phyloP scores from a whole-genome alignment of 495 filamentous ascomycete species.

The Ascodesmis nigricans region DNA sequence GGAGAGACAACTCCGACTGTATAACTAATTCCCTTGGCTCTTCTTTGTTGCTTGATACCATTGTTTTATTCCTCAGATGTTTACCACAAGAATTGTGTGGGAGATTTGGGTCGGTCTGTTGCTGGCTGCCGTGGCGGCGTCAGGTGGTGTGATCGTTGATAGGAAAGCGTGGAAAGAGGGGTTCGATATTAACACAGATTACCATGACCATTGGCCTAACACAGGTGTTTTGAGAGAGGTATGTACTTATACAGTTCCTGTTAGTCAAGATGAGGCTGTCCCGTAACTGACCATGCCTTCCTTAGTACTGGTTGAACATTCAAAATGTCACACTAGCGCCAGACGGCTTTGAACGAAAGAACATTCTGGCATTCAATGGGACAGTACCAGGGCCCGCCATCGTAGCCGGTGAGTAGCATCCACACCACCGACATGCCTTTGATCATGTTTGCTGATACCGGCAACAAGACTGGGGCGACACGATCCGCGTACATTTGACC shows the following conservation, averaged over 20 bases:
- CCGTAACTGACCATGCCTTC: background rate
- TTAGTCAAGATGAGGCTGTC: background rate
- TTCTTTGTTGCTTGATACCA: no score
- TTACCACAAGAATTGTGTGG: no score
- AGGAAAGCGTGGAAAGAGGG: no score
- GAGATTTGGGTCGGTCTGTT: no score
- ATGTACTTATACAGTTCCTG: constrained; percentile 2
- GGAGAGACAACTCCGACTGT: no score
- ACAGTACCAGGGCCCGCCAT: constrained; percentile 34
- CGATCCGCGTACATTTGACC: background rate
- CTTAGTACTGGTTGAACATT: constrained; percentile 27
- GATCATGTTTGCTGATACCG: background rate
- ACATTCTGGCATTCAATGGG: constrained; percentile 34
- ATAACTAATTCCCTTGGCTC: no score
- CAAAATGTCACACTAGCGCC: constrained; percentile 26
- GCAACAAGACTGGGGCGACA: constrained; percentile 2
- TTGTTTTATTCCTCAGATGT: no score
- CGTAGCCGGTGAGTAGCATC: constrained; percentile 28
- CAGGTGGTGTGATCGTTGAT: no score
- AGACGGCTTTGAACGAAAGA: constrained; percentile 30
- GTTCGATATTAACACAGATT: constrained; percentile 36
- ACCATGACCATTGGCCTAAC: constrained; percentile 27
- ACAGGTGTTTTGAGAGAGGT: constrained; percentile 27
- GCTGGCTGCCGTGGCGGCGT: no score
- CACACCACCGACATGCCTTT: constrained; percentile 23